These are phyloP conservation scores for Yamadazyma aaseri DNA, from an alignment of 1,139 yeast genomes.

Conservation along the genomic window DNA sequence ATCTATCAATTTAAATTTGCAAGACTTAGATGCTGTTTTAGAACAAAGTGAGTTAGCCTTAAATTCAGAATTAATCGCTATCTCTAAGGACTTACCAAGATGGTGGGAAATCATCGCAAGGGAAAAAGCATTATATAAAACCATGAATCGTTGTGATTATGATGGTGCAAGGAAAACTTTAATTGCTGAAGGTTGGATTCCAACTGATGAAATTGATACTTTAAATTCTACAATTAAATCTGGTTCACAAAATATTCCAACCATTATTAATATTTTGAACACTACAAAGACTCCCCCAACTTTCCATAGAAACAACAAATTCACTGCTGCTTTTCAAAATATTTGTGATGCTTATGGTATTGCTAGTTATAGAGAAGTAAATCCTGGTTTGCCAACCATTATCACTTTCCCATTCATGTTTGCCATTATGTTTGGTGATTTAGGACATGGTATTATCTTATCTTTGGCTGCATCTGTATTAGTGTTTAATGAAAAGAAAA, in stretches of 20 bases:
- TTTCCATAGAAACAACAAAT: slow-evolving; percentile 71
- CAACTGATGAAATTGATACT: slow-evolving; percentile 52
- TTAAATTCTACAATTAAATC: slow-evolving; percentile 36
- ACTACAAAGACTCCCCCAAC: slow-evolving; percentile 79
- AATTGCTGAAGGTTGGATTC: slow-evolving; percentile 81
- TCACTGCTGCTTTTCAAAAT: slow-evolving; percentile 72
- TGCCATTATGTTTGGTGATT: slow-evolving; percentile 86
- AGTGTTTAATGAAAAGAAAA: slow-evolving; percentile 59
- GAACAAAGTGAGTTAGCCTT: slow-evolving; percentile 56
- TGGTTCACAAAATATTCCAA: slow-evolving; percentile 51
- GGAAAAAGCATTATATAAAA: slow-evolving; percentile 67
- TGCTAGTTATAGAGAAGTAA: slow-evolving; percentile 74
- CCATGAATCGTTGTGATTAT: slow-evolving; percentile 66
- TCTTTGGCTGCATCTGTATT: slow-evolving; percentile 57
- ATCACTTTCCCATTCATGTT: slow-evolving; percentile 85
- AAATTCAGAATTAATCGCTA: slow-evolving; percentile 67
- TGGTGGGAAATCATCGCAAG: slow-evolving; percentile 72
- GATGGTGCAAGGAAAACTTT: slow-evolving; percentile 64
- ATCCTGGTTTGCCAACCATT: slow-evolving; percentile 77
- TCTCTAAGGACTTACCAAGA: slow-evolving; percentile 66
- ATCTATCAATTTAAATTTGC: slow-evolving; percentile 53
- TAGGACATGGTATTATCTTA: slow-evolving; percentile 75
- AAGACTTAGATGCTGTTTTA: slow-evolving; percentile 60
- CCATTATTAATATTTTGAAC: slow-evolving; percentile 64
- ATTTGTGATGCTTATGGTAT: slow-evolving; percentile 82